Evolutionary conservation across 768 basidiomycete genomes (phyloP).

Genomic region (Mycena crocata): DNA sequence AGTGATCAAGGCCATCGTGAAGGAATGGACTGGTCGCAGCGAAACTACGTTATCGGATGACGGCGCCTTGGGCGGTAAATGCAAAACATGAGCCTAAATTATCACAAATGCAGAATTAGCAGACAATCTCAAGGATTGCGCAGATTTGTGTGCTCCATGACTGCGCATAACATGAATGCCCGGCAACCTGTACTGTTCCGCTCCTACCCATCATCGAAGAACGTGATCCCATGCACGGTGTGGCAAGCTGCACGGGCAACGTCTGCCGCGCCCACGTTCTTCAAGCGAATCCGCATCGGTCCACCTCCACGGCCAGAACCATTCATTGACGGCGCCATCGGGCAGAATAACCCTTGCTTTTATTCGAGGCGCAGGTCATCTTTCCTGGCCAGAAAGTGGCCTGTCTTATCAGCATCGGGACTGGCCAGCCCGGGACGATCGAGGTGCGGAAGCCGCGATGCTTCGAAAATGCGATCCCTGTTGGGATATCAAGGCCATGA

Average conservation of each 20-base stretch:
- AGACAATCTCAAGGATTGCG: background rate
- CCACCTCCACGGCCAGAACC: background rate
- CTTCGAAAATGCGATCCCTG: background rate
- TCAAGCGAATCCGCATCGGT: conserved; percentile 35
- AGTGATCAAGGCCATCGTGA: background rate
- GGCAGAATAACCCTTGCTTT: background rate
- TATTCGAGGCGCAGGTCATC: background rate
- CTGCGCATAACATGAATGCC: background rate
- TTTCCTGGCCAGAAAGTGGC: background rate
- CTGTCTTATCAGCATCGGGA: conserved; percentile 2
- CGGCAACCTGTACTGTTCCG: conserved; percentile 29
- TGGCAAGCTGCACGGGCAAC: conserved; percentile 47
- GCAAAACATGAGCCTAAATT: background rate
- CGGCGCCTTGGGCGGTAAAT: background rate
- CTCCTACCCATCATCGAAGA: conserved; percentile 21
- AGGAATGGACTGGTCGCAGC: background rate
- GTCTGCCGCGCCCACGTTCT: conserved; percentile 41
- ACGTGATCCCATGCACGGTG: conserved; percentile 32
- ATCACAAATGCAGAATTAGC: no score
- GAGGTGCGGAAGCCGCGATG: background rate
- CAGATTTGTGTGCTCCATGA: background rate
- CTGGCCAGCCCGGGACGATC: background rate
- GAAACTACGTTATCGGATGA: background rate
- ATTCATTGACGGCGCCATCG: conserved; percentile 1
- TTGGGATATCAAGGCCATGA: background rate